Evolutionary conservation across 2,329 filamentous ascomycete genomes (phyloP).

Genomic region (Alternaria triticina): DNA sequence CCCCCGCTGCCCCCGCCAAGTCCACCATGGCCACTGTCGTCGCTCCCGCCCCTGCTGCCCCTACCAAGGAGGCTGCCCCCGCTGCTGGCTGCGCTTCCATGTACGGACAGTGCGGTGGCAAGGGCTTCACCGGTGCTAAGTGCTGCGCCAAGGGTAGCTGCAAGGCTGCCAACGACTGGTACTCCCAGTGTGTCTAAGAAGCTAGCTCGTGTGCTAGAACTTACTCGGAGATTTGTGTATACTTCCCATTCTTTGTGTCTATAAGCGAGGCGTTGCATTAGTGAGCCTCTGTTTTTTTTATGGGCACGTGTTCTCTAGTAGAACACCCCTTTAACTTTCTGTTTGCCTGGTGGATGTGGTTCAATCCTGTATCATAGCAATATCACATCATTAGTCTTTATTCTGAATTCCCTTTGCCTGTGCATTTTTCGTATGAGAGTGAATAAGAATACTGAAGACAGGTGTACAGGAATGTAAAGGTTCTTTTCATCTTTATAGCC

Average conservation of each 20-base stretch:
- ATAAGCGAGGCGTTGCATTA: not conserved
- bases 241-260: not conserved
- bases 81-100: constrained; percentile 12
- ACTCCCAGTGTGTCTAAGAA: constrained; percentile 22
- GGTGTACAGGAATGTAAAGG: too few relatives aligned
- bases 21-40: not conserved
- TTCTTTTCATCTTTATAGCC: too few relatives aligned
- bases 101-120: constrained; percentile 24
- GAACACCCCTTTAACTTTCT: not conserved
- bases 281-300: not conserved
- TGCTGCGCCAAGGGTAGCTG: constrained; percentile 23
- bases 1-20: constrained; percentile 3
- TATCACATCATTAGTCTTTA: not conserved
- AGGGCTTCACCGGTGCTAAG: constrained; percentile 17
- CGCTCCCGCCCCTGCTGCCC: not conserved
- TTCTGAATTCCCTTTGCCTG: not conserved
- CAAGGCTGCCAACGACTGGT: constrained; percentile 24
- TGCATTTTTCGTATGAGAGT: not conserved
- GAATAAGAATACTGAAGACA: too few relatives aligned
- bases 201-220: not conserved
- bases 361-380: not conserved
- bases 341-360: not conserved
- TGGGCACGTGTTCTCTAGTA: not conserved
- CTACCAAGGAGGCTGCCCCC: not conserved
- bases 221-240: not conserved